Evolutionary conservation across 2,329 filamentous ascomycete species (phyloP), one percentile per base, ranked within the genome.

Genomic region (Pochonia chlamydosporia): DNA sequence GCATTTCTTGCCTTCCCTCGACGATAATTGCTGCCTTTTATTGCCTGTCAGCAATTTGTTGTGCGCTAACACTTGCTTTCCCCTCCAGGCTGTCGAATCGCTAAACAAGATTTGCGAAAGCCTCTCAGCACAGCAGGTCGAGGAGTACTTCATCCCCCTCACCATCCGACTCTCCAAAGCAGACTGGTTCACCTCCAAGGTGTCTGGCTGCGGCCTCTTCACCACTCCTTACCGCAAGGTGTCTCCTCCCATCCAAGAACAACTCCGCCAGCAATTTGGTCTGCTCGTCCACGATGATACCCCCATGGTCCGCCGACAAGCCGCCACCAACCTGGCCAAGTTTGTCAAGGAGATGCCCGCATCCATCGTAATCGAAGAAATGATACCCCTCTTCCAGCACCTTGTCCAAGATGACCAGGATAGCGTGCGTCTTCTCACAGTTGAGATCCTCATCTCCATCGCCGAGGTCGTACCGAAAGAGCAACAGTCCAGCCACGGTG

Each of bases 101-200:
- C 82, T 99, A 58, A 99, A 99, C 81, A 99, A 96, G 76, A 97
- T 99, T 68, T 97, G 93, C 79, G 82, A 84, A 64, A 84, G 96
- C 66, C 80, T 99, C 47, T 95, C 90, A 43, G 75, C 89, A 59
- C 81, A 89, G 68, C 93, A 99, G 74, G 85, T 97, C 64, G 93
- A 99, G 76, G 89, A 96, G 62, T 88, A 91, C 71, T 97, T 97
- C 73, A 92, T 99, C 59, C 93, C 93, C 52, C 85, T 99, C 63
- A 91, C 91, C 50, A 82, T 95, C 63, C 89, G 93, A 64, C 87
- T 99, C 52, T 95, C 93, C 56, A 99, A 97, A 79, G 93, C 93
- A 71, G 93, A 99, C 73, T 99, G 93, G 93, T 99, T 99, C 71
- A 99, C 93, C 49, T 97, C 93, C 55, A 99, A 97, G 74, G 93